Base-by-base conservation (phyloP, 2,329 filamentous ascomycete species). In the Verticillium tricorpus region DNA sequence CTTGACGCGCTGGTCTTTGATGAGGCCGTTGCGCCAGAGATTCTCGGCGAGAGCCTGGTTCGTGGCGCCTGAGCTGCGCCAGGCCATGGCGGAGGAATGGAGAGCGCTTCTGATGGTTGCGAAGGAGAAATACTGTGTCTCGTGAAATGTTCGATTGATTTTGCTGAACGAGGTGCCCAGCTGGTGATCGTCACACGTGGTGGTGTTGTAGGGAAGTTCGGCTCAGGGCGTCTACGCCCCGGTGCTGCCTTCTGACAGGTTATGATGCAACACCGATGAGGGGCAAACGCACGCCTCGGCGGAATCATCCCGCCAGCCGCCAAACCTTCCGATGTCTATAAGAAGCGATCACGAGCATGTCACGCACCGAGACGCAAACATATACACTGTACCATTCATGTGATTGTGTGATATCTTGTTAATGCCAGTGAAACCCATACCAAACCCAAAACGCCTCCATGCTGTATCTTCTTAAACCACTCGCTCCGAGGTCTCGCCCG, bases 31-130 rank as follows among this genome's bases (percentile, higher is more conserved):
- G 50, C 77, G 81, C 73, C 80, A 88, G 62, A 99, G 82, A 73
- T 97, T 97, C 67, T 89, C 84, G 64, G 98, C 81, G 57, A 99
- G 82, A 61, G 88, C 87, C 50, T 78, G 76, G 74, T 98, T 97
- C 32, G 87, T 86, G 5, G 78, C 77, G 63, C 92, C 94, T 7
- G 89, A 90, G 74, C 90, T 92, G 67, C 87, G 86, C 95, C 95
- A 99, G 63, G 94, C 93, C 95, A 99, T 98, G 63, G 63, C 74
- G 68, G 73, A 60, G 58, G 39, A 2, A 17, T 9, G 28, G 55
- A 35, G 62, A 34, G 39, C 15, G n/a, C 57, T 59, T 5, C n/a
- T 11, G 25, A 3, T 31, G 25, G 14, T 31, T 8, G 56, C 35
- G 55, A 37, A 58, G 22, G 54, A 14, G 45, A 19, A 52, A 52